Base-by-base conservation (phyloP, 192 early-diverging fungal genomes). In the Phlyctochytrium arcticum region DNA sequence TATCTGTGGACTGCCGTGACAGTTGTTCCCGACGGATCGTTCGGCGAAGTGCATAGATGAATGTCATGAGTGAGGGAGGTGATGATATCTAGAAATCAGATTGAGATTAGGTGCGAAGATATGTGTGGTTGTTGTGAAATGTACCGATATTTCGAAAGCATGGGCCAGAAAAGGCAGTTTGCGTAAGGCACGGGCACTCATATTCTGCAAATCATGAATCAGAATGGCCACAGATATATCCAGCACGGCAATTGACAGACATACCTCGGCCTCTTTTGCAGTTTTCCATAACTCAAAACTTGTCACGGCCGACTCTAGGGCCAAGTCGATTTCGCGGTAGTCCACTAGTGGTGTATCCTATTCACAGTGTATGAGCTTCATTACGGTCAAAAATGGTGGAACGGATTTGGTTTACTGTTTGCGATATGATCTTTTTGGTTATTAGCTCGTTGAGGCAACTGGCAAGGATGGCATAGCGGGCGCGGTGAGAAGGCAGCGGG, bases 91-190 rank as follows among this genome's bases (percentile, higher is more conserved):
- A n/a, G n/a, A n/a, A n/a, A n/a, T n/a, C n/a, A n/a, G n/a, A n/a
- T n/a, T n/a, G n/a, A n/a, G n/a, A n/a, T n/a, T n/a, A n/a, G n/a
- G n/a, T n/a, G n/a, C n/a, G n/a, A n/a, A n/a, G n/a, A n/a, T n/a
- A n/a, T n/a, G n/a, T n/a, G n/a, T n/a, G n/a, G n/a, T n/a, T n/a
- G n/a, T n/a, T n/a, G n/a, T n/a, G n/a, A n/a, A 0, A 66, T 21
- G 6, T 27, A 73, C 75, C 56, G 78, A 74, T 2, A 84, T 36
- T 39, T 71, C 74, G 32, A 46, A 62, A 6, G 84, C 80, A 62
- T 82, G 77, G 2, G 83, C 80, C 6, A 86, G 68, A 55, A 87
- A 86, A 5, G 84, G 78, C 23, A 86, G 60, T 54, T 78, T 75
- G 27, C 82, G 82, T 19, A 84, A 62, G 9, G 69, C 39, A 5